Evolutionary conservation across 768 basidiomycete genomes (phyloP).

Genomic region (Paxillus rubicundulus): DNA sequence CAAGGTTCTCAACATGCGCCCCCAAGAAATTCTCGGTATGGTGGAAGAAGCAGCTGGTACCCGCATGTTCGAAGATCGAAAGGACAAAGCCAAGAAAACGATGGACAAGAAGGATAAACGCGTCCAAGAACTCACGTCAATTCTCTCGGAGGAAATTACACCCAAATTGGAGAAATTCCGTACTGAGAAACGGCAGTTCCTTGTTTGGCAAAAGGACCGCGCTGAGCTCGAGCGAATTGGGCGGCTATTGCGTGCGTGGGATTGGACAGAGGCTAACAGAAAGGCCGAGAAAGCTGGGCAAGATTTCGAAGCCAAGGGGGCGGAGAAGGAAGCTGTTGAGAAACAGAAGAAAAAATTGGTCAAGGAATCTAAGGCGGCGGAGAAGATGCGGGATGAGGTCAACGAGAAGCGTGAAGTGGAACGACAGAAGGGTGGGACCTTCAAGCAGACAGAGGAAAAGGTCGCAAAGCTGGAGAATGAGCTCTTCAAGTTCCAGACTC

Average conservation of each 20-base stretch:
- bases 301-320: constrained; percentile 51
- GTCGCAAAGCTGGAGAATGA: constrained; percentile 76
- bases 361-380: constrained; percentile 59
- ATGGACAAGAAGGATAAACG: constrained; percentile 98
- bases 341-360: constrained; percentile 48
- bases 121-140: constrained; percentile 80
- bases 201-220: constrained; percentile 87
- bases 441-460: constrained; percentile 80
- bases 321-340: constrained; percentile 46
- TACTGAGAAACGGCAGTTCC: constrained; percentile 80
- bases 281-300: constrained; percentile 53
- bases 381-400: constrained; percentile 65
- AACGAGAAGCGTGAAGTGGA: constrained; percentile 80
- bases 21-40: constrained; percentile 96
- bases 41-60: constrained; percentile 98
- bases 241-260: constrained; percentile 80
- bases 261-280: constrained; percentile 69
- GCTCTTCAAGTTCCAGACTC: constrained; percentile 78
- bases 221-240: constrained; percentile 85
- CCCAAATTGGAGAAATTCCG: constrained; percentile 93
- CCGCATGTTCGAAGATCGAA: constrained; percentile 98
- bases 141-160: constrained; percentile 86
- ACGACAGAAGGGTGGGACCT: constrained; percentile 88
- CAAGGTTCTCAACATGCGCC: constrained; percentile 94
- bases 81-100: constrained; percentile 93